Base-by-base conservation (phyloP, 163 green algal species). In the Scenedesmus sp. region DNA sequence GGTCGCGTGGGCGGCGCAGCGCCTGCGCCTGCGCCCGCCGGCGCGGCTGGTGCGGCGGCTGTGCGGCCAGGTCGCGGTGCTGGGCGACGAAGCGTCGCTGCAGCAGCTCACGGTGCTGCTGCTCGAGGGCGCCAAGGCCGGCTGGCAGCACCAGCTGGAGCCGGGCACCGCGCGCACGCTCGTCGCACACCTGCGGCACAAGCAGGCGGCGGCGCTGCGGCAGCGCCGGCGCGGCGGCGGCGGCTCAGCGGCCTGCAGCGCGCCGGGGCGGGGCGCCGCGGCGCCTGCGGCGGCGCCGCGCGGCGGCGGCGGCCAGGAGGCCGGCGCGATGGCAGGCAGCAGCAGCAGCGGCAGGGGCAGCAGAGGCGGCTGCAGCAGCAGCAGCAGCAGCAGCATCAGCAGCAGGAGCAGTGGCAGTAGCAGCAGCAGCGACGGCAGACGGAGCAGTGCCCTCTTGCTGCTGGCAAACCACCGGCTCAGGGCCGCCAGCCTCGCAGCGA, bases 401-500 rank as follows among this genome's bases (percentile, higher is more conserved):
- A 24, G 18, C 10, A 20, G 28, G 3, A 69, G 31, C 60, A 24
- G 60, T 33, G 50, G 60, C 60, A 47, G 26, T 33, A 56, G 48
- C 22, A 54, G 4, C 22, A 24, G 7, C 14, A 63, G 65, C 48
- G 22, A 51, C 18, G 15, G 22, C 29, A 33, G 22, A 34, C 54
- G 17, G 48, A 75, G 51, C 50, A 57, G 29, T 29, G 50, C 50
- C 50, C 48, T 77, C 36, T 77, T 56, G 13, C 53, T 53, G 36
- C 26, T 58, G 15, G 39, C 69, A 11, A 77, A 69, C 13, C 53
- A 77, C 39, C 22, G 39, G 24, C 54, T 77, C 20, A 69, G 60
- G 45, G 5, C 39, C 7, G 6, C 31, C 26, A 39, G 15, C 17
- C 28, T 67, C n/a, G 14, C 24, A n/a, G 69, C 69, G 7, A 65